Conservation (phyloP, 768 basidiomycete genomes). For the Macrolepiota fuliginosa region DNA sequence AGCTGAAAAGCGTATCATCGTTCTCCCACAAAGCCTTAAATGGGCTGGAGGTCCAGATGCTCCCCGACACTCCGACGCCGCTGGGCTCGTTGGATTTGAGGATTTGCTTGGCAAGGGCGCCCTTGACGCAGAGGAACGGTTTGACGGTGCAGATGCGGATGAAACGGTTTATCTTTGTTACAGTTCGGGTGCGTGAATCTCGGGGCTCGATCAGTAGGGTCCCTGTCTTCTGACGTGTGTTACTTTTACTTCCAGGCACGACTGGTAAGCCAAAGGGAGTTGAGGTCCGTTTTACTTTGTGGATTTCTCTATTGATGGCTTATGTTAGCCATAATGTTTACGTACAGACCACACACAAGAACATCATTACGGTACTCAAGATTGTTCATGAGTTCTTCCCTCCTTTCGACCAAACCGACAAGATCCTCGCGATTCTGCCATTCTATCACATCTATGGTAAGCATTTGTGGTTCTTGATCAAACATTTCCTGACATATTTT, state of each 20-base stretch:
- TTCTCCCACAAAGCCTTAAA: slow-evolving; percentile 46
- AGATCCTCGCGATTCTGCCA: slow-evolving; percentile 63
- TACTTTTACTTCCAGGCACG: slow-evolving; percentile 46
- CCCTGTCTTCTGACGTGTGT: background rate
- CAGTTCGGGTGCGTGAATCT: slow-evolving; percentile 29
- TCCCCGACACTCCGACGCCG: slow-evolving; percentile 22
- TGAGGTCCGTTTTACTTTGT: slow-evolving; percentile 30
- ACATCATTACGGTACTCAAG: slow-evolving; percentile 58
- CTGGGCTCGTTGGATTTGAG: slow-evolving; percentile 37
- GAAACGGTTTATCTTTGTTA: slow-evolving; percentile 71
- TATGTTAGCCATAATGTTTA: background rate
- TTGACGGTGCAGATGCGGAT: slow-evolving; percentile 47
- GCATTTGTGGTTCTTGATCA: background rate
- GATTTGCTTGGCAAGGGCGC: slow-evolving; percentile 51
- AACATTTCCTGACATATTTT: background rate
- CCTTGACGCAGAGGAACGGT: slow-evolving; percentile 50
- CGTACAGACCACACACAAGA: slow-evolving; percentile 61
- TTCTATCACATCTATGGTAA: slow-evolving; percentile 47
- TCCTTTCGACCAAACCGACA: slow-evolving; percentile 38
- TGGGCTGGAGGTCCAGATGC: slow-evolving; percentile 43
- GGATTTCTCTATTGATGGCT: background rate
- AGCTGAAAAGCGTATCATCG: slow-evolving; percentile 51
- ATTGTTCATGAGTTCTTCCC: slow-evolving; percentile 49
- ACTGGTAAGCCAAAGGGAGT: slow-evolving; percentile 78
- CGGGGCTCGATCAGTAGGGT: background rate